phyloP scores from a whole-genome alignment of 2,329 filamentous ascomycete species.

The Herpomyces periplanetae region DNA sequence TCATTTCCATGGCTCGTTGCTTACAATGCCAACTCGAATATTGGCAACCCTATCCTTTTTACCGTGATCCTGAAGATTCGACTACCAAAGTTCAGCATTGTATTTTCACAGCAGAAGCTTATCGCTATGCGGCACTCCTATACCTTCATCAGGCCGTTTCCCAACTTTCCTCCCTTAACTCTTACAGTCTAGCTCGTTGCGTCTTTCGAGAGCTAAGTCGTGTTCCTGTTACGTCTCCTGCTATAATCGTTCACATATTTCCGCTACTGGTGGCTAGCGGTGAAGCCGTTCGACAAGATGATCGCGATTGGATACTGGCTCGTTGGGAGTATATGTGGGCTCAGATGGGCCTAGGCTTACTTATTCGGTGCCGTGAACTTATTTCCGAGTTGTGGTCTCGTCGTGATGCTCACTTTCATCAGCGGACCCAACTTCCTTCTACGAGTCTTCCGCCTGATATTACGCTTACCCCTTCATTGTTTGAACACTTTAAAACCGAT shows the following conservation, averaged over 20 bases:
- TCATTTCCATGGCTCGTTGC: constrained; percentile 17
- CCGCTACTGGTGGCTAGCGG: constrained; percentile 25
- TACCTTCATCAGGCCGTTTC: constrained; percentile 27
- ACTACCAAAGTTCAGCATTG: constrained; percentile 20
- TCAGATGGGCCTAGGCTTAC: constrained; percentile 23
- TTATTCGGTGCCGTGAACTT: constrained; percentile 22
- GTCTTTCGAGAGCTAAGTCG: constrained; percentile 20
- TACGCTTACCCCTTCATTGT: no score
- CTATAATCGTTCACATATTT: constrained; percentile 26
- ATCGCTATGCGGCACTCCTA: constrained; percentile 22
- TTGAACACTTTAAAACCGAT: no score
- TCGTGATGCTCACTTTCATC: constrained; percentile 13
- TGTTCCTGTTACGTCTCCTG: constrained; percentile 18
- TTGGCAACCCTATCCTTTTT: constrained; percentile 16
- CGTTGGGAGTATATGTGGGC: constrained; percentile 19
- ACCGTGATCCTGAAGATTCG: constrained; percentile 20
- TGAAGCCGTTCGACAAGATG: constrained; percentile 17
- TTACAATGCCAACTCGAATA: constrained; percentile 18
- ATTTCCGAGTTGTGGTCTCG: constrained; percentile 24
- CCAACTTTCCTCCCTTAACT: constrained; percentile 18
- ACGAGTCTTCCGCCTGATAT: not conserved
- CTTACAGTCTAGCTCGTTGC: constrained; percentile 18
- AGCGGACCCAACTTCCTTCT: constrained; percentile 4
- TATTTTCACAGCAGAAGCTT: constrained; percentile 23
- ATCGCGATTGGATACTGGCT: constrained; percentile 20